Evolutionary conservation across 805 yeast genomes (phyloP), one percentile per base, ranked within the genome.

Genomic region (Peterozyma toletana): DNA sequence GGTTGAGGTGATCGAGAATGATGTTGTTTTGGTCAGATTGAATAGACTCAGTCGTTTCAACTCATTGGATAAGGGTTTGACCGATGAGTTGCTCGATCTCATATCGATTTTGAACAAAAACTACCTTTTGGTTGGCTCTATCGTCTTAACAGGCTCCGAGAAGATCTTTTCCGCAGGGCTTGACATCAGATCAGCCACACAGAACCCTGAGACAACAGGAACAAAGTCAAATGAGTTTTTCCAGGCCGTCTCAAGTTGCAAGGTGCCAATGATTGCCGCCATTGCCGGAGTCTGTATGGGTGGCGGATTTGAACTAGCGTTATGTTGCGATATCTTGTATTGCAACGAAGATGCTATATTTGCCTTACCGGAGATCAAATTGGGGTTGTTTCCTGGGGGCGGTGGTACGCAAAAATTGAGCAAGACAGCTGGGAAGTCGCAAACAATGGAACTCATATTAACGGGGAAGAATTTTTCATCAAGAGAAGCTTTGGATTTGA

Each of bases 271-370:
- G 35, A 66, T 75, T 41, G 76, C 77, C 16, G 80, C 78, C 3
- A 78, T 75, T 34, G 71, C 70, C 48, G 80, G 80, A 10, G 73
- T 57, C 49, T 46, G 48, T 13, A 64, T 75, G 11, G 80, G 80
- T 27, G 80, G 80, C 15, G 80, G 80, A 16, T 73, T 76, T 47
- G 80, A 75, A 53, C 55, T 75, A 34, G 79, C 80, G 16, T 72
- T 75, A 78, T 35, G 65, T 21, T 53, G 71, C 34, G 80, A 75
- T 50, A 68, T 75, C 45, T 56, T 75, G 38, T 74, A 74, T 45
- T 74, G 75, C 14, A 74, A 78, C 15, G 66, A 66, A 35, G 59
- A 60, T 45, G 76, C 79, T 15, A 55, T 55, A 35, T 73, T 75
- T 50, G 80, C 80, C 10, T 78, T 74, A 54, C 80, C 80, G 21